A percentile compares a stretch with the other conserved stretches of the same genome.
Evolutionary conservation across 495 filamentous ascomycete species (phyloP).

Genomic region (Penicillium taxi): DNA sequence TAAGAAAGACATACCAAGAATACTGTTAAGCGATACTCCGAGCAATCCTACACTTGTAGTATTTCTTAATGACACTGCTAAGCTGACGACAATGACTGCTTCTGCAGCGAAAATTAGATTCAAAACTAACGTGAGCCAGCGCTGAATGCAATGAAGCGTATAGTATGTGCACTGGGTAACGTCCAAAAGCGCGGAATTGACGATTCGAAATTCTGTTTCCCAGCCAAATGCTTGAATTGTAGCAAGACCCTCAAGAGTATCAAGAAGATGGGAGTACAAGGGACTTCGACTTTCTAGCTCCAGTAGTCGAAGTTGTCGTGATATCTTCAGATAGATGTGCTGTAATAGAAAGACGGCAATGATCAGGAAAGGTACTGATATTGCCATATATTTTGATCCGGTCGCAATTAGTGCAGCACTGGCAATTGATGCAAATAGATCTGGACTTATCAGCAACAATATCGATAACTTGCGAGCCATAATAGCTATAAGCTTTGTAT

Average conservation of each 20-base stretch:
- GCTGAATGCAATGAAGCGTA: slow-evolving; percentile 1
- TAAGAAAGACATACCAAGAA: background rate
- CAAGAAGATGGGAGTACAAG: slow-evolving; percentile 3
- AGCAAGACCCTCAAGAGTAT: slow-evolving; percentile 1
- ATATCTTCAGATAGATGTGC: slow-evolving; percentile 1
- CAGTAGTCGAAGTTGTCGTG: slow-evolving; percentile 4
- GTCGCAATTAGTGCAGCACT: slow-evolving; percentile 1
- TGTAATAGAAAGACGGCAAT: slow-evolving; percentile 1
- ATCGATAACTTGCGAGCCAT: background rate
- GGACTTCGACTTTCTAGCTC: slow-evolving; percentile 3
- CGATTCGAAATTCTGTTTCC: background rate
- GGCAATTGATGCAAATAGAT: slow-evolving; percentile 3
- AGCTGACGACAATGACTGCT: slow-evolving; percentile 1
- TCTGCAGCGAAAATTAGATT: slow-evolving; percentile 1
- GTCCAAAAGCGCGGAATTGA: background rate
- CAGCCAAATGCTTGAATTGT: slow-evolving; percentile 5
- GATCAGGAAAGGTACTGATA: background rate
- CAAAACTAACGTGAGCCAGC: slow-evolving; percentile 3
- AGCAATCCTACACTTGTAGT: background rate
- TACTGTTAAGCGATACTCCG: slow-evolving; percentile 2
- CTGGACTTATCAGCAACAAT: background rate
- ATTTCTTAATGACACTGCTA: background rate
- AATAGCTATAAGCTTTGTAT: too few relatives aligned
- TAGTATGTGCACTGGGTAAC: slow-evolving; percentile 1
- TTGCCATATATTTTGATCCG: slow-evolving; percentile 1